A percentile compares a stretch with the other conserved stretches of the same genome.
These are phyloP conservation scores for Daldinia childiae DNA, from an alignment of 495 filamentous ascomycete genomes.

Conservation along the genomic window DNA sequence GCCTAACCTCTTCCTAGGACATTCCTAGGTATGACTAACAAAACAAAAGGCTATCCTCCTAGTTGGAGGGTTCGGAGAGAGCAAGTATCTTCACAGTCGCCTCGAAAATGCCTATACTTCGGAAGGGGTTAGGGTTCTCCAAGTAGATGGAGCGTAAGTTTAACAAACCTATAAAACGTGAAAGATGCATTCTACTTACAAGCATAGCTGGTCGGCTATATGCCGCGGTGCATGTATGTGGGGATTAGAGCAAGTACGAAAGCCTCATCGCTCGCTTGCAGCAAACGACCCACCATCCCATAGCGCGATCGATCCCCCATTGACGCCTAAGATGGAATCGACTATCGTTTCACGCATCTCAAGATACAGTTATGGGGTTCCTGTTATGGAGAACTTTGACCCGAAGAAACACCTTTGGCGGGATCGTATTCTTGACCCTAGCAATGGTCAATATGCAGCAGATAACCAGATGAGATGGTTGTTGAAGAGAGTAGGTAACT, in stretches of 20 bases:
- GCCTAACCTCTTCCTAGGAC: not conserved
- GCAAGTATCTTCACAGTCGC: slow-evolving; percentile 6
- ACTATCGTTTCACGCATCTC: slow-evolving; percentile 6
- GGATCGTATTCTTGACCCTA: not conserved
- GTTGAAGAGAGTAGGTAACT: not conserved
- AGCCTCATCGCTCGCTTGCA: not conserved
- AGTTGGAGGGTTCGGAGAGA: slow-evolving; percentile 1
- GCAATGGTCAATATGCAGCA: not conserved
- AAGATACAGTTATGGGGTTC: not conserved
- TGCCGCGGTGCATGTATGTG: slow-evolving; percentile 3
- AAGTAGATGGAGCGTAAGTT: slow-evolving; percentile 2
- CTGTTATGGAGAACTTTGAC: not conserved
- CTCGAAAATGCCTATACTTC: not conserved
- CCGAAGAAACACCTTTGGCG: slow-evolving; percentile 1
- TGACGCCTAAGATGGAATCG: not conserved
- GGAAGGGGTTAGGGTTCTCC: not conserved
- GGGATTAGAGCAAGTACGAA: slow-evolving; percentile 1
- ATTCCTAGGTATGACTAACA: not conserved
- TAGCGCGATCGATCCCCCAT: not conserved
- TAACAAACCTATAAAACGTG: too few relatives aligned
- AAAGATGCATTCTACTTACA: not conserved
- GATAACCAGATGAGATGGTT: slow-evolving; percentile 7
- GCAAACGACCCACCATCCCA: not conserved
- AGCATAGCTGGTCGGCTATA: not conserved
- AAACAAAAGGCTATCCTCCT: not conserved